Percentiles rank a stretch among this genome's conserved stretches.
These are phyloP conservation scores for Penicillium bialowiezense DNA, from an alignment of 495 filamentous ascomycete species.

Conservation along the genomic window DNA sequence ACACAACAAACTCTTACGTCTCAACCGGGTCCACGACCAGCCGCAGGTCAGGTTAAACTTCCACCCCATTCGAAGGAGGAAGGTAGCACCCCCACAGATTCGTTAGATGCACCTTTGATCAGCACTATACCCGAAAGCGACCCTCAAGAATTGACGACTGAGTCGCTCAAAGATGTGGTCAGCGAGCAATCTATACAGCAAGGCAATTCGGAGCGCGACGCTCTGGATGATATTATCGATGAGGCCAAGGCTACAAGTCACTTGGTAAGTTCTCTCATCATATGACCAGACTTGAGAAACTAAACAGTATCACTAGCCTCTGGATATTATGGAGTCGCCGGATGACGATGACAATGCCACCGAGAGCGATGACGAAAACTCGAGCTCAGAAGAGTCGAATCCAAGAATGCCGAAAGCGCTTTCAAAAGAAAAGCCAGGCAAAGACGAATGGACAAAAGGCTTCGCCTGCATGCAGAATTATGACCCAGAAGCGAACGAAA, in stretches of 20 bases:
- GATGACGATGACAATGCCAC: constrained; percentile 22
- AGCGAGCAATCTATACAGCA: neutral
- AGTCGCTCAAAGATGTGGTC: neutral
- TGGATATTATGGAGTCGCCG: constrained; percentile 33
- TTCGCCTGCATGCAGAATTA: constrained; percentile 70
- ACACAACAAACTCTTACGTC: no score
- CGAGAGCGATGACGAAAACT: constrained; percentile 22
- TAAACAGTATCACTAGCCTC: constrained; percentile 29
- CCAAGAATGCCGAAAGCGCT: constrained; percentile 30
- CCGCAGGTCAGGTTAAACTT: no score
- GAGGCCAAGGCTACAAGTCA: constrained; percentile 52
- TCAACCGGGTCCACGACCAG: no score
- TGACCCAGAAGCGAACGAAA: constrained; percentile 31
- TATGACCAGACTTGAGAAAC: neutral
- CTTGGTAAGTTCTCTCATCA: constrained; percentile 36
- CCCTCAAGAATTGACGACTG: neutral
- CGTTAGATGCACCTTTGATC: constrained; percentile 4
- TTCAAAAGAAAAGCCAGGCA: constrained; percentile 6
- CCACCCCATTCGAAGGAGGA: no score
- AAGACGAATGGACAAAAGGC: constrained; percentile 42
- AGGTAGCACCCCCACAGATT: no score
- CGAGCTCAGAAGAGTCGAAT: constrained; percentile 12
- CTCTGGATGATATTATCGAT: constrained; percentile 57
- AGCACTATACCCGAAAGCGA: neutral
- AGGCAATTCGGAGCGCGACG: constrained; percentile 34